Base-by-base conservation (phyloP, 2,329 filamentous ascomycete species). In the Sporothrix phasma region DNA sequence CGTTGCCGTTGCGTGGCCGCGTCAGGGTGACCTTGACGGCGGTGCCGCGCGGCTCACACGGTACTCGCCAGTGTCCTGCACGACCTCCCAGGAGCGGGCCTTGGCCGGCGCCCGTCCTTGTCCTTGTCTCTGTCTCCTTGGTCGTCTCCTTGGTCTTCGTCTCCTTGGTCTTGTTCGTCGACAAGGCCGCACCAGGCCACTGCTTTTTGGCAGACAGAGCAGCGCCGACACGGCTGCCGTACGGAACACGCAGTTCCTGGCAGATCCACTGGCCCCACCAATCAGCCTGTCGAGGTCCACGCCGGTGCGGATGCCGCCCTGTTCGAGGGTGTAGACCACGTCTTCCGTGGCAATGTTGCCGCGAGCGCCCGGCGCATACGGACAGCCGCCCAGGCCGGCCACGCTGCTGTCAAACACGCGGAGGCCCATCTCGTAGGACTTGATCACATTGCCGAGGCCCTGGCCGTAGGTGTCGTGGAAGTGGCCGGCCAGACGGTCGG, bases 381-480 rank as follows among this genome's bases (percentile, higher is more conserved):
- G 91, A 72, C 91, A 95, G 0, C 91, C 91, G 1, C 91, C 91
- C 0, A 96, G 79, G 0, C 91, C 90, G 1, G 84, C 89, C 0
- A 95, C 89, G 62, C 88, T 89, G 68, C 84, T 84, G 71, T 96
- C 91, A 72, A 95, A 94, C 0, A 84, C 89, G 39, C 89, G 78
- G 43, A 95, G 82, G 0, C 90, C 91, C 69, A 89, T 84, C 72
- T 90, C 87, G 34, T 94, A 81, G 39, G 87, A 86, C 0, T 92
- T 85, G 13, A 89, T 85, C 3, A 87, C 87, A 72, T 95, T 95
- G 7, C 91, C 87, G 13, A 93, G 78, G 1, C 90, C 90, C 76
- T 92, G 88, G 1, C 90, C 90, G 72, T 92, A 93, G 1, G 91
- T 95, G 72, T 96, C 90, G 74, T 96, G 91, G 71, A 95, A 93